Evolutionary conservation across 331 rosid genomes (phyloP).

Genomic region (Rosa hybrid): DNA sequence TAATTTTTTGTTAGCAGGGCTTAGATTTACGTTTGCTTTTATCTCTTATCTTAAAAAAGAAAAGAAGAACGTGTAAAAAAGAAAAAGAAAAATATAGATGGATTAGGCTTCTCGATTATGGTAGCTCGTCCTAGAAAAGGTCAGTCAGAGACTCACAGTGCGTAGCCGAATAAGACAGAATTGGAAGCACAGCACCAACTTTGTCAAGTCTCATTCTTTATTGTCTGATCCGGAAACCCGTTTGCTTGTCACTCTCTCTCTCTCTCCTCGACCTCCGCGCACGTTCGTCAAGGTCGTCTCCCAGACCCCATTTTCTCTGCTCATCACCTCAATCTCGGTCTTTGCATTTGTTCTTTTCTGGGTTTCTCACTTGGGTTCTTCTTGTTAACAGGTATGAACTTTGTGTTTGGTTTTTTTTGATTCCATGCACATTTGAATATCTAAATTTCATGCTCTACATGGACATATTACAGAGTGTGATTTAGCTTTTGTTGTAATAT

Average conservation of each 20-base stretch:
- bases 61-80: too few species aligned
- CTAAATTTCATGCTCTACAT: background rate
- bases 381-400: conserved; percentile 1
- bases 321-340: background rate
- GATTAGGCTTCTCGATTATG: background rate
- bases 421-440: conserved; percentile 10
- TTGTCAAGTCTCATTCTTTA: background rate
- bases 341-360: background rate
- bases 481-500: background rate
- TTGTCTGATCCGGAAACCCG: conserved; percentile 31
- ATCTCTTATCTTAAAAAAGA: too few species aligned
- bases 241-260: background rate
- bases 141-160: background rate
- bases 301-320: background rate
- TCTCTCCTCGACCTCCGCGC: conserved; percentile 13
- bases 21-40: too few species aligned
- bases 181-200: background rate
- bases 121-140: background rate
- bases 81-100: background rate
- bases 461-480: background rate
- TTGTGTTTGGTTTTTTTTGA: background rate
- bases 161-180: background rate
- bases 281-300: conserved; percentile 31
- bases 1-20: too few species aligned
- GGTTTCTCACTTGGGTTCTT: background rate